Evolutionary conservation across 306 rosid genomes (phyloP).

Genomic region (Ochetophila trinervis): DNA sequence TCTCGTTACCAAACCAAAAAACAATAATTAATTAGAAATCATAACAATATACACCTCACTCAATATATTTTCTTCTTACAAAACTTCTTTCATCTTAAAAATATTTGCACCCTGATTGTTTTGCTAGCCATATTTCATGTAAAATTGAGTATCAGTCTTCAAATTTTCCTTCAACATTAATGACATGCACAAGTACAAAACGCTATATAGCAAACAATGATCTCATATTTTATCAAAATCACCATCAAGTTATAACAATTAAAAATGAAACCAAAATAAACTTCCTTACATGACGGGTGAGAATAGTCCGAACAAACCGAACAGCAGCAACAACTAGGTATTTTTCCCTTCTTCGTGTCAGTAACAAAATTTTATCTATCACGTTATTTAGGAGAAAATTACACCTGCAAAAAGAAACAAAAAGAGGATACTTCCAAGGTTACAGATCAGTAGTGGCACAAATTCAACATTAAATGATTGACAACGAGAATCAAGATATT

Average conservation of each 20-base stretch:
- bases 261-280: background rate
- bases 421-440: constrained; percentile 11
- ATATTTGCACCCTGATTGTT: no score
- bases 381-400: constrained; percentile 68
- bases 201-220: no score
- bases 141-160: no score
- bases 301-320: constrained; percentile 85
- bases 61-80: no score
- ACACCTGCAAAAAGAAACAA: constrained; percentile 52
- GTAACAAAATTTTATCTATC: constrained; percentile 68
- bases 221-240: no score
- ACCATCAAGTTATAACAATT: background rate
- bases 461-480: constrained; percentile 20
- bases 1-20: no score
- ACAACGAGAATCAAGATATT: constrained; percentile 27
- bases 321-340: constrained; percentile 89
- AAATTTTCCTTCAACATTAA: no score
- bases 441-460: constrained; percentile 2
- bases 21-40: no score
- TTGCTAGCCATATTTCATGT: no score
- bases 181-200: no score
- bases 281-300: constrained; percentile 71
- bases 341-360: constrained; percentile 73
- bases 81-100: no score
- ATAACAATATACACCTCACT: no score